Evolutionary conservation across 768 basidiomycete species (phyloP).

Genomic region (Tephrocybe rancida): DNA sequence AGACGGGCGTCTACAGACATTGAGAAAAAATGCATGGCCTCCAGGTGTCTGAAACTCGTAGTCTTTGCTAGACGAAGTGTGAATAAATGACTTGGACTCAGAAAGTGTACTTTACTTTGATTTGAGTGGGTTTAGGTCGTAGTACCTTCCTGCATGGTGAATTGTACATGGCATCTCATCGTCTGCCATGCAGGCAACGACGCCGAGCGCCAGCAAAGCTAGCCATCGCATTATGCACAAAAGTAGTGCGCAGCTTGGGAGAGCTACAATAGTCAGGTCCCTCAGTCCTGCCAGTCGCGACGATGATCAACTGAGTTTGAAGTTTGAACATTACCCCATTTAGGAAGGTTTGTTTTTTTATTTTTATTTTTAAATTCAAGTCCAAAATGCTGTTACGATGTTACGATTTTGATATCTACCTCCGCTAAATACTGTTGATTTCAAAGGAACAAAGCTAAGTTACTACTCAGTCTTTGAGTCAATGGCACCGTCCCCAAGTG

Average conservation of each 20-base stretch:
- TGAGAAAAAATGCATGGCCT: slow-evolving; percentile 54
- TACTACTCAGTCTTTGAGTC: no score
- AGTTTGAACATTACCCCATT: no score
- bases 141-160: slow-evolving; percentile 58
- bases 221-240: slow-evolving; percentile 9
- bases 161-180: slow-evolving; percentile 67
- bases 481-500: no score
- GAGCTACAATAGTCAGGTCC: no score
- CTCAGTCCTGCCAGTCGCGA: no score
- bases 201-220: slow-evolving; percentile 2
- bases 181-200: slow-evolving; percentile 19
- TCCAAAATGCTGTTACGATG: no score
- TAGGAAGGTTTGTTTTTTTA: no score
- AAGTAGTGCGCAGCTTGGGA: not conserved
- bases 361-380: no score
- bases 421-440: no score
- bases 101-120: slow-evolving; percentile 42
- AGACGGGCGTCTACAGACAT: slow-evolving; percentile 61
- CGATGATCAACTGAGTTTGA: no score
- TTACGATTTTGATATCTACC: no score
- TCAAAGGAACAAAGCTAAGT: no score
- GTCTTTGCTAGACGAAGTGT: slow-evolving; percentile 53
- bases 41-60: slow-evolving; percentile 53
- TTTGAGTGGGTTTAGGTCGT: slow-evolving; percentile 66
- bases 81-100: slow-evolving; percentile 4